Evolutionary conservation across 2,329 filamentous ascomycete species (phyloP), one percentile per base, ranked within the genome.

Genomic region (Xylariaceae sp.): DNA sequence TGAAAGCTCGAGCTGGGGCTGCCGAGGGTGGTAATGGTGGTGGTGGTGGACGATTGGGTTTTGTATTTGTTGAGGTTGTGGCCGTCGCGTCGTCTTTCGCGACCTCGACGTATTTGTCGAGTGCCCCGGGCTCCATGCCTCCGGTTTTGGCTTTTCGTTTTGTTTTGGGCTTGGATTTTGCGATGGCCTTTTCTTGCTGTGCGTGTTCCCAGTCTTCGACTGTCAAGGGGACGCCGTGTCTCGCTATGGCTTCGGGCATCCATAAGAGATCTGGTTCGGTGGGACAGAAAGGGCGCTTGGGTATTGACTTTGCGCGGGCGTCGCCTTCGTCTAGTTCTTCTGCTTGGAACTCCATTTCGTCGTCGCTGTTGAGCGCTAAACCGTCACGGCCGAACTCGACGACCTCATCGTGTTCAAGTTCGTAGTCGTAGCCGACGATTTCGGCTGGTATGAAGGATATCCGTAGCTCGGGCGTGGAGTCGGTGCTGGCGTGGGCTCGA

Each of bases 361-460:
- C 85, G 56, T 90, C 87, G 60, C 82, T 84, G 63, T 84, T 84
- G n/a, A 85, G 76, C 1, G 84, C 83, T 11, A 86, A 72, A 0
- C 82, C 83, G 51, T 77, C 77, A 34, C 84, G 78, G 1, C 77
- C 80, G 63, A 75, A 80, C 0, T 72, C 63, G 2, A 82, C 78
- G 1, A 78, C 77, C 60, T 84, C 84, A 13, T 89, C 87, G 35
- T 85, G 82, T 70, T 97, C 92, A 0, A 80, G 78, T 9, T 85
- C 82, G 23, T 97, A 75, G 68, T 96, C 86, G 45, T 97, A 81
- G 0, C 86, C 85, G 2, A 96, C 90, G 13, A 97, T 80, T 35
- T 89, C 82, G 1, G 85, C 80, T 0, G 94, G 94, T 3, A 87
- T 78, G 69, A 89, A 95, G 1, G 89, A 86, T 18, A 97, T 75